phyloP scores from a whole-genome alignment of 805 yeast species.

The Yarrowia sp. region DNA sequence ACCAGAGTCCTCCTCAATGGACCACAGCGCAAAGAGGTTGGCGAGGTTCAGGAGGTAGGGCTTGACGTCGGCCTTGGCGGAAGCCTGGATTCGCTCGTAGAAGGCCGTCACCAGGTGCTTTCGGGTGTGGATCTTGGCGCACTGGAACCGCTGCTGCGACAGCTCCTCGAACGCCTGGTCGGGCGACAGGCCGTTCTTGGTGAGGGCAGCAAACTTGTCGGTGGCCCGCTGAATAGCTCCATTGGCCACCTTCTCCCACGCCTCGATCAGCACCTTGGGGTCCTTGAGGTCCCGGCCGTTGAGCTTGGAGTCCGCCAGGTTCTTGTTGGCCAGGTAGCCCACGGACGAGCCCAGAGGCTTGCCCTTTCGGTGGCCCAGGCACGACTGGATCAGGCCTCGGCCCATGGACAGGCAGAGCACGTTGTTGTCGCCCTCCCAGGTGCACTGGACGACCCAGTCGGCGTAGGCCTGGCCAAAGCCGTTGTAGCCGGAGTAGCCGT shows the following conservation, averaged over 20 bases:
- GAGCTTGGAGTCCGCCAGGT: slow-evolving; percentile 41
- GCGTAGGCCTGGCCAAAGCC: slow-evolving; percentile 87
- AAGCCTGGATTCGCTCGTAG: slow-evolving; percentile 49
- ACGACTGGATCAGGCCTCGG: slow-evolving; percentile 68
- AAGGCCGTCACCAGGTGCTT: slow-evolving; percentile 51
- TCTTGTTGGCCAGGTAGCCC: slow-evolving; percentile 51
- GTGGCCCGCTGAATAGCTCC: slow-evolving; percentile 50
- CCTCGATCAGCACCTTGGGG: slow-evolving; percentile 47
- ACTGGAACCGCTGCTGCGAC: slow-evolving; percentile 53
- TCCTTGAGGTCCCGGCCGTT: slow-evolving; percentile 45
- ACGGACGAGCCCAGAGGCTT: slow-evolving; percentile 58
- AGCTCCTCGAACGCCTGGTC: slow-evolving; percentile 53
- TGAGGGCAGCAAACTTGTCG: slow-evolving; percentile 40
- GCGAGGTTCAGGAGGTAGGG: slow-evolving; percentile 62
- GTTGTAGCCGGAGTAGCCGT: slow-evolving; percentile 89
- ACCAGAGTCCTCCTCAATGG: slow-evolving; percentile 74
- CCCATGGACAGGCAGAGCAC: slow-evolving; percentile 85
- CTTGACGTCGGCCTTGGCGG: slow-evolving; percentile 54
- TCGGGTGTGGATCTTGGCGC: slow-evolving; percentile 53
- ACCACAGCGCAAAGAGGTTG: slow-evolving; percentile 67
- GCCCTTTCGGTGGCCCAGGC: slow-evolving; percentile 53
- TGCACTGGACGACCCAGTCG: slow-evolving; percentile 96
- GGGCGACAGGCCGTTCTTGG: slow-evolving; percentile 38
- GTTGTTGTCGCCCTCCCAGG: slow-evolving; percentile 98
- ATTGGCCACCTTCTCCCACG: slow-evolving; percentile 52